Base-by-base conservation (phyloP, 805 yeast genomes). In the Pichia nakasei region DNA sequence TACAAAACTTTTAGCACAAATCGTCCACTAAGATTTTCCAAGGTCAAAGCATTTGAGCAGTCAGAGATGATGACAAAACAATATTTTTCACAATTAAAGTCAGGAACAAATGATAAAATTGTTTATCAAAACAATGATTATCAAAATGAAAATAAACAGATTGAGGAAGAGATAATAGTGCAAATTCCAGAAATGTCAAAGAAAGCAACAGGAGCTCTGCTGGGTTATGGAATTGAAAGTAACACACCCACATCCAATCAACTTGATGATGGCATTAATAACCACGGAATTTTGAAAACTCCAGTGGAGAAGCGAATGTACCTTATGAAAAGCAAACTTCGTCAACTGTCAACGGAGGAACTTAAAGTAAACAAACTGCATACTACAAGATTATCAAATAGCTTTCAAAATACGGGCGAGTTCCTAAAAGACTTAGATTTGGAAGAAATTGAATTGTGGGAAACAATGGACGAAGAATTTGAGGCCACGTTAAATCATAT, bases 21-120 rank as follows among this genome's bases (percentile, higher is more conserved):
- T 2, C 64, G 61, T 39, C 66, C 66, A 19, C 41, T 65, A 34
- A 42, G 68, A 41, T 32, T 57, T 13, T 58, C 65, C 19, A 65
- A 64, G 47, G 52, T 65, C 4, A 52, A 58, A 37, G 68, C 67
- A 5, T 55, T 64, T 46, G 68, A 65, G 44, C 66, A 64, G 41
- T 60, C 65, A 6, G 69, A 65, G 41, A 46, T 57, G 45, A 61
- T 68, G 4, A 45, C 64, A 9, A 57, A 52, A 37, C 41, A 56
- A 38, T 59, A 51, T 42, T 36, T 36, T n/a, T 35, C 37, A n/a
- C 21, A 35, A 15, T 35, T 35, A 3, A 29, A 15, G 12, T 6
- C n/a, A 8, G 18, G n/a, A 22, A n/a, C 15, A 20, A 12, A 35
- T 26, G 4, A 21, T 11, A 39, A 33, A 26, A 18, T 27, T 29